Evolutionary conservation across 768 basidiomycete species (phyloP).

Genomic region (Rhodotorula graminis): DNA sequence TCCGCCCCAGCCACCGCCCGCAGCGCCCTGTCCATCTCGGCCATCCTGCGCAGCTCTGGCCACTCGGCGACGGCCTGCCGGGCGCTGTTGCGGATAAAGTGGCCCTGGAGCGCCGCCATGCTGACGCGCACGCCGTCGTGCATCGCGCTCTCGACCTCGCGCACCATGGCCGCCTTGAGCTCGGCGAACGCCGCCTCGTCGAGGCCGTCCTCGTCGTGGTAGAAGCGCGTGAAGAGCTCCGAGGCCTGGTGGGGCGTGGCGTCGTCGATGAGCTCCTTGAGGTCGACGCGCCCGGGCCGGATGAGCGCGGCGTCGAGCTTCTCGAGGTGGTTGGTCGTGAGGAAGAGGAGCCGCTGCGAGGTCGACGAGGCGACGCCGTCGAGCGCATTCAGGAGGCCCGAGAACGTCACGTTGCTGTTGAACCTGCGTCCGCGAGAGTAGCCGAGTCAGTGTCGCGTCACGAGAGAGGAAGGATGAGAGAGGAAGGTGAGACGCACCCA

Average conservation of each 20-base stretch:
- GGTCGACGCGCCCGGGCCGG: slow-evolving; percentile 89
- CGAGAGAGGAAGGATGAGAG: not conserved
- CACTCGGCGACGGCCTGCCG: slow-evolving; percentile 43
- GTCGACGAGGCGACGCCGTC: slow-evolving; percentile 91
- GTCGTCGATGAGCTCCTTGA: slow-evolving; percentile 76
- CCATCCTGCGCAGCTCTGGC: slow-evolving; percentile 36
- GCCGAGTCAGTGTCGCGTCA: no score
- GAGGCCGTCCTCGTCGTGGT: slow-evolving; percentile 53
- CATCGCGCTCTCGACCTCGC: slow-evolving; percentile 57
- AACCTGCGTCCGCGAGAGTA: slow-evolving; percentile 54
- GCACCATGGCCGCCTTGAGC: slow-evolving; percentile 57
- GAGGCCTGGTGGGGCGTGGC: slow-evolving; percentile 75
- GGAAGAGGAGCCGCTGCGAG: slow-evolving; percentile 95
- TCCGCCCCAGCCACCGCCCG: slow-evolving; percentile 1
- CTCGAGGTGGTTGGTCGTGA: slow-evolving; percentile 96
- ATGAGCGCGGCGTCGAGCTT: slow-evolving; percentile 88
- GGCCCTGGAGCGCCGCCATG: slow-evolving; percentile 94
- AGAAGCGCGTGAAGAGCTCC: slow-evolving; percentile 76
- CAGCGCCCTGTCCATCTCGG: slow-evolving; percentile 21
- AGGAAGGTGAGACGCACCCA: slow-evolving; percentile 62
- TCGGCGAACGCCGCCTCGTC: slow-evolving; percentile 49
- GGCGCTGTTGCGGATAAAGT: slow-evolving; percentile 69
- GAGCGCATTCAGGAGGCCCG: slow-evolving; percentile 90
- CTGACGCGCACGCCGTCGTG: slow-evolving; percentile 62
- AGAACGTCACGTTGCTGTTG: slow-evolving; percentile 93